Evolutionary conservation across 441 rosid genomes (phyloP).

Genomic region (Bruguiera hainesii): DNA sequence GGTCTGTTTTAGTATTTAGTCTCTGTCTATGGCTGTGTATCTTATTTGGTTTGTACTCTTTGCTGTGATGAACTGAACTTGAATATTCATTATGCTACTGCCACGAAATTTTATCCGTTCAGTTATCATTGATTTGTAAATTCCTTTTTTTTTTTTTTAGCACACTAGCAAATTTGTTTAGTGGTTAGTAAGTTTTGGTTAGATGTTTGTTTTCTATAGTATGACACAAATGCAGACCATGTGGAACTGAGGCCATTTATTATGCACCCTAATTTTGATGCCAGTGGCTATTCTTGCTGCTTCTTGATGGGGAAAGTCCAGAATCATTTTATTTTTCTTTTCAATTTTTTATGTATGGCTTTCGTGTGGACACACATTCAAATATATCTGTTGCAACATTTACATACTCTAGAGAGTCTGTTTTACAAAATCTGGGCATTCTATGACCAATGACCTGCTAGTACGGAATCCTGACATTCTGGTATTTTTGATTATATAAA

Average conservation of each 20-base stretch:
- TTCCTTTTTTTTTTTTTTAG: background rate
- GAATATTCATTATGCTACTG: too few relatives aligned
- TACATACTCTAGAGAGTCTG: background rate
- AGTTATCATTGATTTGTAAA: background rate
- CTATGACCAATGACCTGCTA: too few relatives aligned
- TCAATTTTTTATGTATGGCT: background rate
- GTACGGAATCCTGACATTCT: too few relatives aligned
- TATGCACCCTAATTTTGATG: background rate
- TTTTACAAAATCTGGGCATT: too few relatives aligned
- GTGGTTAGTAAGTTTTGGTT: background rate
- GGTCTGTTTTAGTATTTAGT: too few relatives aligned
- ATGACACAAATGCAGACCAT: background rate
- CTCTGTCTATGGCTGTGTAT: too few relatives aligned
- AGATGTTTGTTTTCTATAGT: background rate
- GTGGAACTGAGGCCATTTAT: background rate
- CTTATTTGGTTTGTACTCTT: too few relatives aligned
- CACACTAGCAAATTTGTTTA: background rate
- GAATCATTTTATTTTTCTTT: background rate
- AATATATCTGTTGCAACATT: background rate
- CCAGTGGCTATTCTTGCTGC: background rate
- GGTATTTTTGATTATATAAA: too few relatives aligned
- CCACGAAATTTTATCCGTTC: too few relatives aligned
- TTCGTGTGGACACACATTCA: too few relatives aligned
- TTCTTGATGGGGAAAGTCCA: conserved; percentile 4
- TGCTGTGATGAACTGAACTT: too few relatives aligned